Evolutionary conservation across 192 early-diverging fungal genomes (phyloP).

Genomic region (Gaertneriomyces sp.): DNA sequence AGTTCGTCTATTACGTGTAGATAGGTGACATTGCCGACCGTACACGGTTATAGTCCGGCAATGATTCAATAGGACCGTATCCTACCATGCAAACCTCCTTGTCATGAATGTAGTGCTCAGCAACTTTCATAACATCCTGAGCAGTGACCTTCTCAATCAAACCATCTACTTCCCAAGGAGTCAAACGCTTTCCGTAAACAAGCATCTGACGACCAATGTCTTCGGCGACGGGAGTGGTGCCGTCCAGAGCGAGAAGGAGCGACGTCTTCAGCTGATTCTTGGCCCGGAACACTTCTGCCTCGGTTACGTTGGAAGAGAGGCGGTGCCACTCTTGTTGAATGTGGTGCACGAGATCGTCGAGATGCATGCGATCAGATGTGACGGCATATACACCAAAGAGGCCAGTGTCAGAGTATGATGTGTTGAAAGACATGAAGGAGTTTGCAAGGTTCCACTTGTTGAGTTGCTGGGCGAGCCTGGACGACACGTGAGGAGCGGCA

Average conservation of each 20-base stretch:
- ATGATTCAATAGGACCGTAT: conserved; percentile 81
- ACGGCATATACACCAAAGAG: conserved; percentile 95
- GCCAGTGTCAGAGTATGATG: conserved; percentile 97
- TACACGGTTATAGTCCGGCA: conserved; percentile 87
- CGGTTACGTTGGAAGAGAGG: conserved; percentile 77
- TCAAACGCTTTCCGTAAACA: conserved; percentile 85
- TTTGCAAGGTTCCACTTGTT: conserved; percentile 82
- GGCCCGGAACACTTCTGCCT: conserved; percentile 91
- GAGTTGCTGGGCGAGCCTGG: conserved; percentile 79
- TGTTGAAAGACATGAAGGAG: conserved; percentile 99
- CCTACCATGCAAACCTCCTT: conserved; percentile 79
- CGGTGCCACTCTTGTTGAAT: conserved; percentile 92
- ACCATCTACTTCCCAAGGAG: conserved; percentile 83
- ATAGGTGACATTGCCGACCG: conserved; percentile 73
- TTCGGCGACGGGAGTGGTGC: conserved; percentile 91
- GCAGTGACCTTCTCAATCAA: conserved; percentile 81
- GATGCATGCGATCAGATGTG: conserved; percentile 72
- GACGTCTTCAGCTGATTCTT: conserved; percentile 98
- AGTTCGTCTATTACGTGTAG: conserved; percentile 19
- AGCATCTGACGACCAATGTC: conserved; percentile 97
- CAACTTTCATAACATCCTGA: conserved; percentile 81
- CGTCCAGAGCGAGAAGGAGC: conserved; percentile 85
- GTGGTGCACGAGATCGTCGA: conserved; percentile 86
- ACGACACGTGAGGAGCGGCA: conserved; percentile 79
- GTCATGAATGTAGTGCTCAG: conserved; percentile 85